These are phyloP conservation scores for Barnettozyma pratensis DNA, from an alignment of 805 yeast genomes.

Conservation along the genomic window DNA sequence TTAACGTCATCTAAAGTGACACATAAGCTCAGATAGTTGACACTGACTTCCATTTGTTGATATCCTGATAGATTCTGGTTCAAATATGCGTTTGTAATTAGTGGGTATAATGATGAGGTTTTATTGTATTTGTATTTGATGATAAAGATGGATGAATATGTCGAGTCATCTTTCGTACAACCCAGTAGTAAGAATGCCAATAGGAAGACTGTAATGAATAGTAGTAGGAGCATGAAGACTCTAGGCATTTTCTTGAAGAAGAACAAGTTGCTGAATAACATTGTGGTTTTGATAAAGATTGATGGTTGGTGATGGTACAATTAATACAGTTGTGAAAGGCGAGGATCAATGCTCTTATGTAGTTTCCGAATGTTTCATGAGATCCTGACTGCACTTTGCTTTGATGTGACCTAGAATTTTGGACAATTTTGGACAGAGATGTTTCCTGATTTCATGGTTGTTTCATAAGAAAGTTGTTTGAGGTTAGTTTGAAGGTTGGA, in stretches of 20 bases:
- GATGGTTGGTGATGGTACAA: neutral
- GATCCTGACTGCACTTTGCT: too few relatives aligned
- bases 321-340: too few relatives aligned
- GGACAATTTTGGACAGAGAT: too few relatives aligned
- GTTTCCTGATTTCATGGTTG: too few relatives aligned
- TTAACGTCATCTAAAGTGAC: constrained; percentile 30
- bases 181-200: constrained; percentile 54
- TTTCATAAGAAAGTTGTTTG: too few relatives aligned
- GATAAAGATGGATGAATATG: constrained; percentile 46
- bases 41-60: constrained; percentile 38
- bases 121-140: constrained; percentile 44
- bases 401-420: too few relatives aligned
- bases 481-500: too few relatives aligned
- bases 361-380: neutral
- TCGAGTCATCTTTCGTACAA: constrained; percentile 35
- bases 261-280: constrained; percentile 21
- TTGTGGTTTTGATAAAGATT: neutral
- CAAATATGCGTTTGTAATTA: constrained; percentile 34
- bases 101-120: constrained; percentile 37
- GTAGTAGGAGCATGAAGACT: constrained; percentile 33
- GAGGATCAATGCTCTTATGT: too few relatives aligned
- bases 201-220: constrained; percentile 45
- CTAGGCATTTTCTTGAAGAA: constrained; percentile 40
- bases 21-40: constrained; percentile 58
- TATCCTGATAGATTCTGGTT: constrained; percentile 29